A percentile compares a stretch with the other conserved stretches of the same genome.
Evolutionary conservation across 164 flowering plant species (phyloP).

Genomic region (Stephania cephalantha): DNA sequence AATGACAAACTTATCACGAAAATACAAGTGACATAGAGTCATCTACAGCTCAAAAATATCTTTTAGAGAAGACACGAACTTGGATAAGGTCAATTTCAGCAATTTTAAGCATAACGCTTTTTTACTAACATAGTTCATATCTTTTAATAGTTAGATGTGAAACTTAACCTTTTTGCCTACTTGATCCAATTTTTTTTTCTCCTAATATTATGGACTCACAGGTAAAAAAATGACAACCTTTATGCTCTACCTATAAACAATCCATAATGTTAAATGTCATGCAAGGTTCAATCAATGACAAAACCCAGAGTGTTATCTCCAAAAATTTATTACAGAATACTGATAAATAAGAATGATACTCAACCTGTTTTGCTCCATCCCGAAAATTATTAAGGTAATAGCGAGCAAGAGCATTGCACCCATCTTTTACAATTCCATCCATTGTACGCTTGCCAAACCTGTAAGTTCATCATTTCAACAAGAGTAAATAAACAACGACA

Average conservation of each 20-base stretch:
- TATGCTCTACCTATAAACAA: background rate
- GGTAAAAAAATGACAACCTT: no score
- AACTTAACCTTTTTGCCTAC: background rate
- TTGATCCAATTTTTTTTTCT: background rate
- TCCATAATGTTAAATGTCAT: background rate
- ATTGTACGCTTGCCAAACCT: slow-evolving; percentile 82
- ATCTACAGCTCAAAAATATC: no score
- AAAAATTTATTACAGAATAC: background rate
- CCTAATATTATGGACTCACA: background rate
- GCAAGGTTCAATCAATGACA: background rate
- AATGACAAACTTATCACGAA: no score
- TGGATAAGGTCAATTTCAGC: no score
- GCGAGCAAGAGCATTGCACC: slow-evolving; percentile 70
- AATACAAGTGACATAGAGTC: no score
- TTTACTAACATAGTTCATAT: background rate
- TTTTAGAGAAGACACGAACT: no score
- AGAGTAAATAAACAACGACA: background rate
- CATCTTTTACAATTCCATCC: slow-evolving; percentile 74
- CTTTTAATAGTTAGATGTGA: background rate
- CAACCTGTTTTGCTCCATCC: slow-evolving; percentile 94
- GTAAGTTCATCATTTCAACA: slow-evolving; percentile 12
- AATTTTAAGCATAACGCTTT: background rate
- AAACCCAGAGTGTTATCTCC: background rate
- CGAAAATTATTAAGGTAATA: slow-evolving; percentile 87
- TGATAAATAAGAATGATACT: background rate